phyloP scores from a whole-genome alignment of 1,139 yeast species.

The Pichia sp. region DNA sequence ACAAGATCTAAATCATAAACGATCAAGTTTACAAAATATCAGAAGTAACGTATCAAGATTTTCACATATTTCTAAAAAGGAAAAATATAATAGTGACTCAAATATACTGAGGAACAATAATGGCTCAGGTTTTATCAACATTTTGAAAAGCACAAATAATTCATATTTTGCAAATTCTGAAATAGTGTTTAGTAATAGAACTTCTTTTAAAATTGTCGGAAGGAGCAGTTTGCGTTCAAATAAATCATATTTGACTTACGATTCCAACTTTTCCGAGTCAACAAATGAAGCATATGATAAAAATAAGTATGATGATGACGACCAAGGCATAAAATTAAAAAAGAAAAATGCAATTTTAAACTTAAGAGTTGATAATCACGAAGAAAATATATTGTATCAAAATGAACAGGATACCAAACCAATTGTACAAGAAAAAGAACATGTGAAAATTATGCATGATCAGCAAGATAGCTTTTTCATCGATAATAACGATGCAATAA shows the following conservation, averaged over 20 bases:
- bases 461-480: too few species aligned
- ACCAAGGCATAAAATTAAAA: constrained; percentile 2
- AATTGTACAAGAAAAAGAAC: too few species aligned
- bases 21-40: constrained; percentile 8
- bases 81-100: constrained; percentile 12
- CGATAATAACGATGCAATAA: neutral
- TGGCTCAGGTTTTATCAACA: neutral
- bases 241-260: constrained; percentile 47
- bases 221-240: constrained; percentile 32
- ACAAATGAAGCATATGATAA: neutral
- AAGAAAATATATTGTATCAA: constrained; percentile 12
- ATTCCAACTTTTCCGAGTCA: constrained; percentile 42
- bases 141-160: neutral
- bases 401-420: constrained; percentile 1
- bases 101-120: neutral
- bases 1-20: neutral
- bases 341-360: constrained; percentile 15
- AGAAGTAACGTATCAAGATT: neutral
- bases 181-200: constrained; percentile 11
- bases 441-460: too few species aligned
- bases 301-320: neutral
- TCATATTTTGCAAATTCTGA: neutral
- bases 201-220: constrained; percentile 23
- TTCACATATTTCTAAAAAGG: neutral
- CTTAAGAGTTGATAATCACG: constrained; percentile 8